Base-by-base conservation (phyloP, 176 grass and related monocot genomes). In the Thalia dealbata region DNA sequence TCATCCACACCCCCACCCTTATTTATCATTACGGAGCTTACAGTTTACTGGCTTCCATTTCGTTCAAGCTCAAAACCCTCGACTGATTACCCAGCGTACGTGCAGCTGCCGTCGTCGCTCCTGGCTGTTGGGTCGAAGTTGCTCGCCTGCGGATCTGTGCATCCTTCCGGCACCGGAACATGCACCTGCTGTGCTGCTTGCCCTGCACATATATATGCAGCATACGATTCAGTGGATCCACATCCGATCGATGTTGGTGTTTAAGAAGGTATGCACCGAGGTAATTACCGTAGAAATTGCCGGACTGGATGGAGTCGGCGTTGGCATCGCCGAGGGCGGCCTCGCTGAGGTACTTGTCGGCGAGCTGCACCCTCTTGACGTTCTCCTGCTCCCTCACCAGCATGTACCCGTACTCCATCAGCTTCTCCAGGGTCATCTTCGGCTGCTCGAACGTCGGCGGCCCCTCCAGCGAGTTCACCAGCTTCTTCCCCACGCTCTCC, bases 81-180 rank as follows among this genome's bases (percentile, higher is more conserved):
- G n/a, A n/a, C n/a, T n/a, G n/a, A n/a, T n/a, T n/a, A 38, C 32
- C 1, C 32, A 38, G 32, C 3, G 64, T 91, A 96, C n/a, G 82
- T 44, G 80, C 92, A 92, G 81, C 65, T 92, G 45, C 86, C 92
- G 59, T 96, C 86, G 55, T 91, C 85, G 75, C 90, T 91, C 82
- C 92, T 91, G 38, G 89, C 85, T 54, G 78, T 86, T 5, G 89
- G 86, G 75, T 96, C 89, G 22, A 80, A 96, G 84, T 91, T 91
- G n/a, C 29, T 27, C 24, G 89, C 83, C 18, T 25, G 43, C 14
- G 30, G 86, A 61, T 96, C 89, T 16, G 92, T 85, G 73, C 92
- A 96, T 3, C 92, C 89, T 71, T 83, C 84, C 0, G 92, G 92
- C n/a, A 96, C 84, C 3, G 89, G 92, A 61, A 96, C 68, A 7